These are phyloP conservation scores for Chlamydomonas urium DNA, from an alignment of 139 green algal species.

Conservation along the genomic window DNA sequence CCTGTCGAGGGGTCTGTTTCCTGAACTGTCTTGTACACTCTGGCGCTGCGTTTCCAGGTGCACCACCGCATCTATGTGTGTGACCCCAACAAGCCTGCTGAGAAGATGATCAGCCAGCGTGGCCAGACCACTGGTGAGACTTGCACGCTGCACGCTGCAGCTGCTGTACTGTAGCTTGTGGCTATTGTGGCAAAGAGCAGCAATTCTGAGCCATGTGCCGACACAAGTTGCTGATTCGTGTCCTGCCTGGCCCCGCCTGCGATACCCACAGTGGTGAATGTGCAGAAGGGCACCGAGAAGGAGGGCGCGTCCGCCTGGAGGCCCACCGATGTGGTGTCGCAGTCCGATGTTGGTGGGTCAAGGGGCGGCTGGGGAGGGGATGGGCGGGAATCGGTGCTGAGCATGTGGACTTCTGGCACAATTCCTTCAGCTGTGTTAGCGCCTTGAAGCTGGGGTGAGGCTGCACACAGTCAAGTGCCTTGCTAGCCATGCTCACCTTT, in stretches of 20 bases:
- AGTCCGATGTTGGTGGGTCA: constrained; percentile 14
- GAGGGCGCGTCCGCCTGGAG: constrained; percentile 24
- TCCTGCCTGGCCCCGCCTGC: not conserved
- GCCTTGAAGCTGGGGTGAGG: too few relatives aligned
- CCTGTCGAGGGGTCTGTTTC: not conserved
- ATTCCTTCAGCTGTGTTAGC: too few relatives aligned
- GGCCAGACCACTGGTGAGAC: too few relatives aligned
- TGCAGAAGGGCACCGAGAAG: constrained; percentile 34
- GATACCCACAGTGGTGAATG: constrained; percentile 2
- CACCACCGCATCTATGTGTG: constrained; percentile 49
- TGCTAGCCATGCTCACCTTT: not conserved
- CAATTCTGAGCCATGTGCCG: not conserved
- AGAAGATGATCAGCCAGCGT: constrained; percentile 8
- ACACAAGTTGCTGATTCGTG: not conserved
- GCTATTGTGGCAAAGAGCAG: not conserved
- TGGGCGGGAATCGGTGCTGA: too few relatives aligned
- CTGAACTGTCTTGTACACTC: not conserved
- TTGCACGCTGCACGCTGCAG: not conserved
- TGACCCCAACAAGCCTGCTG: constrained; percentile 20
- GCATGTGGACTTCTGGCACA: too few relatives aligned
- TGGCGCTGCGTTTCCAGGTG: constrained; percentile 15
- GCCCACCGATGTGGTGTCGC: constrained; percentile 11
- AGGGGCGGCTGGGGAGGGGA: too few relatives aligned
- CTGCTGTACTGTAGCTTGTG: not conserved
- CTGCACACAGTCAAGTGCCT: too few relatives aligned